Percentiles rank a stretch among this genome's conserved stretches.
Evolutionary conservation across 371 early-diverging fungal species (phyloP).

Genomic region (Circinella umbellata): DNA sequence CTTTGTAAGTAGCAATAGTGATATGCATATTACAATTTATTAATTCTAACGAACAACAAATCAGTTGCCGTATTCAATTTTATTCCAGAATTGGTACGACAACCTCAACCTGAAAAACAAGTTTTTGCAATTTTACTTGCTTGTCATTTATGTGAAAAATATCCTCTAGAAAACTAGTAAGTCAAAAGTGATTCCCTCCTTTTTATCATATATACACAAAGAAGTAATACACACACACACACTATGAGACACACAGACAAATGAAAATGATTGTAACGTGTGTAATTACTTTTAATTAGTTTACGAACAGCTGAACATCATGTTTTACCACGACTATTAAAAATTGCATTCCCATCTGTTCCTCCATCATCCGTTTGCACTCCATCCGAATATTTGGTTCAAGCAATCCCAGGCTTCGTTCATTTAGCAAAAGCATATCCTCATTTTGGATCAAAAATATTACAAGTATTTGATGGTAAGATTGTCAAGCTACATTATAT

Average conservation of each 20-base stretch:
- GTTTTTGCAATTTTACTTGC: constrained; percentile 56
- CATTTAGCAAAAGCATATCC: constrained; percentile 52
- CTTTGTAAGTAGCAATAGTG: constrained; percentile 35
- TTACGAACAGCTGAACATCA: constrained; percentile 39
- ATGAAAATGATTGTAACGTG: background rate
- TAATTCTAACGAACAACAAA: too few species aligned
- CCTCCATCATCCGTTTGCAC: constrained; percentile 26
- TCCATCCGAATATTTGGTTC: constrained; percentile 44
- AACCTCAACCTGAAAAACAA: constrained; percentile 52
- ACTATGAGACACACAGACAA: background rate
- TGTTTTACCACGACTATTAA: constrained; percentile 41
- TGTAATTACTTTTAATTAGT: constrained; percentile 15
- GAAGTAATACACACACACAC: too few species aligned
- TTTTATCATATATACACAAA: background rate
- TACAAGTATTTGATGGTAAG: constrained; percentile 43
- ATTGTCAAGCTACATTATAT: too few species aligned
- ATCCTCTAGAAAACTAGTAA: constrained; percentile 54
- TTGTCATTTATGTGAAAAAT: constrained; percentile 53
- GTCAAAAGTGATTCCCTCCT: background rate
- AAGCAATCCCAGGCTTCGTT: constrained; percentile 49
- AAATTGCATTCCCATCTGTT: constrained; percentile 41
- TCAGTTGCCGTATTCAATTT: constrained; percentile 57
- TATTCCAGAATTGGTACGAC: constrained; percentile 53
- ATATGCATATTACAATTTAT: background rate
- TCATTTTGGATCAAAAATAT: constrained; percentile 41